Conservation (phyloP, 164 flowering plant species). For the Piper longum region DNA sequence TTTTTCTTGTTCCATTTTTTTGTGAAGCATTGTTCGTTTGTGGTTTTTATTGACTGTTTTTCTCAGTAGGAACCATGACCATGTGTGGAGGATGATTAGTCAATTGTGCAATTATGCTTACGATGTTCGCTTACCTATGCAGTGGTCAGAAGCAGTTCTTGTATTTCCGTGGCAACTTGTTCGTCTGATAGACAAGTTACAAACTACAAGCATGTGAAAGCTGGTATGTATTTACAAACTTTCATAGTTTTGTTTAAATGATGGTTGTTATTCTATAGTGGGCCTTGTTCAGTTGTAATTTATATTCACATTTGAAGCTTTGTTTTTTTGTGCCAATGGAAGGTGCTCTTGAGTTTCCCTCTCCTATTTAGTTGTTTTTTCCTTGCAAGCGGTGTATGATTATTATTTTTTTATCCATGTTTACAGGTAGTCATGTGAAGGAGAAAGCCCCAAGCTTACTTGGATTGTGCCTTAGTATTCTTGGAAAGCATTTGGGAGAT, state of each 20-base stretch:
- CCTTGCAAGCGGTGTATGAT: background rate
- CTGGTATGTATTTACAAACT: background rate
- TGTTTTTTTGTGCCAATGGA: too few species aligned
- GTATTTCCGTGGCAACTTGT: background rate
- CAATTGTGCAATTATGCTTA: too few species aligned
- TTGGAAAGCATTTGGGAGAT: constrained; percentile 75
- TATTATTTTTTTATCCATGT: too few species aligned
- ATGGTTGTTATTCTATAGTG: too few species aligned
- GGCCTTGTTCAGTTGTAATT: too few species aligned
- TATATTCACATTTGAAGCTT: too few species aligned
- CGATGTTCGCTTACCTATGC: background rate
- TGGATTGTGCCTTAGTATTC: constrained; percentile 59
- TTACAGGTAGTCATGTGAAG: constrained; percentile 24
- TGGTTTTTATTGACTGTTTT: background rate
- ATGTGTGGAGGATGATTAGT: too few species aligned
- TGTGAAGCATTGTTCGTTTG: background rate
- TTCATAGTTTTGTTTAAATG: too few species aligned
- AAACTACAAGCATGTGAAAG: background rate
- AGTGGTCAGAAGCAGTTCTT: background rate
- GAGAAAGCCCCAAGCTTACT: constrained; percentile 32
- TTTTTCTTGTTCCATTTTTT: background rate
- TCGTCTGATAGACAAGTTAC: background rate
- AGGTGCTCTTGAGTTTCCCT: too few species aligned
- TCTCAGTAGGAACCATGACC: too few species aligned
- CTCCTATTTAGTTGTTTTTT: too few species aligned